Evolutionary conservation across 2,329 filamentous ascomycete genomes (phyloP).

Genomic region (Botrytis tulipae): DNA sequence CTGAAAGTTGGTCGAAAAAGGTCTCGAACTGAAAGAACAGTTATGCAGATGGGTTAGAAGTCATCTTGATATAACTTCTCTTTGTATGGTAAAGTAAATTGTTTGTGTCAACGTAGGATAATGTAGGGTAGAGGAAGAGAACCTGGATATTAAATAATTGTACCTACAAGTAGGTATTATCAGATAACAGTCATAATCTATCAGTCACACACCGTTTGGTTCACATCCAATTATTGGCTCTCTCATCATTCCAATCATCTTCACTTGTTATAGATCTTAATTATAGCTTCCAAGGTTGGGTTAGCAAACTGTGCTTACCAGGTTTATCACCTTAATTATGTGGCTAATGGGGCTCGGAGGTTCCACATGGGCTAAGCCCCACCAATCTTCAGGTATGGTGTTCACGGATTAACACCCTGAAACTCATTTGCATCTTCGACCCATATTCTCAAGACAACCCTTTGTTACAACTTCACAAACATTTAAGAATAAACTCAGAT

Average conservation of each 20-base stretch:
- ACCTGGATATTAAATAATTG: background rate
- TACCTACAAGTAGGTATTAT: too few species aligned
- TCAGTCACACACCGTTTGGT: background rate
- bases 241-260: background rate
- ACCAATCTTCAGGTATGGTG: conserved; percentile 8
- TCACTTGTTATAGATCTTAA: background rate
- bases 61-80: conserved; percentile 17
- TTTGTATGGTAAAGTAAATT: background rate
- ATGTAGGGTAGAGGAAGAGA: background rate
- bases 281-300: background rate
- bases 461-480: background rate
- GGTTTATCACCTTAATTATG: background rate
- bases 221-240: background rate
- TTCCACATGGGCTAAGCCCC: conserved; percentile 7
- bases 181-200: background rate
- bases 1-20: background rate
- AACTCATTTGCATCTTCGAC: conserved; percentile 16
- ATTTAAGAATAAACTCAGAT: background rate
- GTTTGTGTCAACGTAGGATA: background rate
- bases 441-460: conserved; percentile 17
- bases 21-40: conserved; percentile 6
- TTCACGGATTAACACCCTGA: conserved; percentile 4
- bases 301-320: background rate
- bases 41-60: conserved; percentile 17
- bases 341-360: conserved; percentile 7